Percentiles rank a stretch among this genome's conserved stretches.
These are phyloP conservation scores for Solanum gracilifrons DNA, from an alignment of 257 asterid species.

Conservation along the genomic window DNA sequence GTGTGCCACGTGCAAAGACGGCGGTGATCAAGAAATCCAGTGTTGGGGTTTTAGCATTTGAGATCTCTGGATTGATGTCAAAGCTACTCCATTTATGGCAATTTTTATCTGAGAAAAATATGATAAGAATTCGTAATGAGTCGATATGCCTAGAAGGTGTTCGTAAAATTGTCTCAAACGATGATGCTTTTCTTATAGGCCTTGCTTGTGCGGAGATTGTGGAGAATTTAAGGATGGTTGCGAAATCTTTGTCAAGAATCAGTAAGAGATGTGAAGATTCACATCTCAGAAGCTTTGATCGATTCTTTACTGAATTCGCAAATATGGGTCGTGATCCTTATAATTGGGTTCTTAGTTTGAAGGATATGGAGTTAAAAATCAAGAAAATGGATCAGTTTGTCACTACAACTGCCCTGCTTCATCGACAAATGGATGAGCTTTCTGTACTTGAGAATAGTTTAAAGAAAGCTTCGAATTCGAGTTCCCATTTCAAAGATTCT, in stretches of 20 bases:
- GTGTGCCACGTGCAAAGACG: slow-evolving; percentile 21
- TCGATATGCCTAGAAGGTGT: slow-evolving; percentile 70
- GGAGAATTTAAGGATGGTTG: slow-evolving; percentile 42
- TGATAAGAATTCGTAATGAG: slow-evolving; percentile 47
- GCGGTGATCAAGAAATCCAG: slow-evolving; percentile 40
- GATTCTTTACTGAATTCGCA: slow-evolving; percentile 48
- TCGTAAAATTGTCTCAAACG: slow-evolving; percentile 77
- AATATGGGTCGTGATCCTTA: slow-evolving; percentile 57
- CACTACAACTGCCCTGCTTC: slow-evolving; percentile 39
- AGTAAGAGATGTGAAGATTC: slow-evolving; percentile 57
- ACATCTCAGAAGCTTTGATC: slow-evolving; percentile 44
- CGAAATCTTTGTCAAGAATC: slow-evolving; percentile 50
- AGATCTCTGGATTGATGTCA: slow-evolving; percentile 67
- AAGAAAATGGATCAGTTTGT: slow-evolving; percentile 58
- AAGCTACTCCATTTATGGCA: slow-evolving; percentile 91
- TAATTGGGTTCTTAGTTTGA: slow-evolving; percentile 40
- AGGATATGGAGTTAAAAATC: slow-evolving; percentile 46
- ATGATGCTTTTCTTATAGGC: slow-evolving; percentile 61
- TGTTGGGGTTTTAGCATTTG: slow-evolving; percentile 77
- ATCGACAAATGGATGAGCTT: slow-evolving; percentile 65
- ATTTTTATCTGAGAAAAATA: slow-evolving; percentile 48
- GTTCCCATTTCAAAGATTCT: slow-evolving; percentile 4
- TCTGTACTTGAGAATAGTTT: slow-evolving; percentile 32
- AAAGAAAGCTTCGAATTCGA: slow-evolving; percentile 27
- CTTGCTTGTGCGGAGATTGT: slow-evolving; percentile 78